These are phyloP conservation scores for Herpotrichia juniperi DNA, from an alignment of 2,329 filamentous ascomycete species.

Conservation along the genomic window DNA sequence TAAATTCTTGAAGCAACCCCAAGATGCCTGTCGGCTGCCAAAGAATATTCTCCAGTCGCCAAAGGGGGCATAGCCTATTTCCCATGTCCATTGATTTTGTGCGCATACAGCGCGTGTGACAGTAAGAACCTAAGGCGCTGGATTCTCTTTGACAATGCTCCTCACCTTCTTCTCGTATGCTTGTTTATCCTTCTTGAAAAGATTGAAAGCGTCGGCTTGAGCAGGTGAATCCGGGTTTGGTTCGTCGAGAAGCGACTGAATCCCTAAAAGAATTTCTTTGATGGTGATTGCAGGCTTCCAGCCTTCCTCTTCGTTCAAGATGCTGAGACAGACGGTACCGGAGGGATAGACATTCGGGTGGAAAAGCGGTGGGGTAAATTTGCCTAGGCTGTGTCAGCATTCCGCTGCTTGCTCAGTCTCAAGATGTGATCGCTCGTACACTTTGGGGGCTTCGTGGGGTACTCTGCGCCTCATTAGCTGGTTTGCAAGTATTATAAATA, in stretches of 20 bases:
- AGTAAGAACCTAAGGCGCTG: slow-evolving; percentile 64
- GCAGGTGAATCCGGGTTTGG: slow-evolving; percentile 97
- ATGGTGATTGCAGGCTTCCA: slow-evolving; percentile 99
- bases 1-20: background rate
- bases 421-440: slow-evolving; percentile 63
- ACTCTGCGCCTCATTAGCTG: slow-evolving; percentile 65
- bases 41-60: background rate
- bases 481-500: background rate
- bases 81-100: background rate
- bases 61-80: background rate
- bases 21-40: background rate
- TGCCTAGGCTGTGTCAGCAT: slow-evolving; percentile 65
- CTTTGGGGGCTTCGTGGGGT: slow-evolving; percentile 98
- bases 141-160: slow-evolving; percentile 88
- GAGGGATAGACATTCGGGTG: slow-evolving; percentile 99
- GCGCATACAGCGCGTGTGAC: background rate
- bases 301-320: slow-evolving; percentile 96
- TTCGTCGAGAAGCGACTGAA: slow-evolving; percentile 94
- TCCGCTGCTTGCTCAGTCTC: background rate
- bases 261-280: slow-evolving; percentile 94
- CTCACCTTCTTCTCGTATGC: slow-evolving; percentile 91
- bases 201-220: slow-evolving; percentile 95
- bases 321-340: slow-evolving; percentile 95
- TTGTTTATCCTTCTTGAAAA: slow-evolving; percentile 86
- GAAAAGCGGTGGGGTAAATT: slow-evolving; percentile 94